phyloP scores from a whole-genome alignment of 129 eudicot genomes.

The Cynara cardunculus region DNA sequence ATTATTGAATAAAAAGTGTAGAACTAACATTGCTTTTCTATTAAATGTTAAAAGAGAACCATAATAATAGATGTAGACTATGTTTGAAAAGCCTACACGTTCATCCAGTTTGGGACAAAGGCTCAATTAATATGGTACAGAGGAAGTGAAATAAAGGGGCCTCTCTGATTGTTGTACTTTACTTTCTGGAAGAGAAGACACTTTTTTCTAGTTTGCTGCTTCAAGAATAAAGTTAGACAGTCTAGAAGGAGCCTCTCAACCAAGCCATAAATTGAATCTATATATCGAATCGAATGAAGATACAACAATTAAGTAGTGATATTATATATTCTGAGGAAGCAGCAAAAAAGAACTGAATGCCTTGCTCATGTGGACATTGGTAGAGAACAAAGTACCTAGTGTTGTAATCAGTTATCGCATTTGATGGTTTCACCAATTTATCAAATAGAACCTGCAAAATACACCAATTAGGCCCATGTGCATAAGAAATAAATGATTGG shows the following conservation, averaged over 20 bases:
- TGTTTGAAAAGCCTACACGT: no score
- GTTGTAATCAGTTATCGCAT: constrained; percentile 80
- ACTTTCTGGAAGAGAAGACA: background rate
- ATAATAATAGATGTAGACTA: no score
- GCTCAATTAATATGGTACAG: no score
- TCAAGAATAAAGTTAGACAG: background rate
- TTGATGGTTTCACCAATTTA: constrained; percentile 92
- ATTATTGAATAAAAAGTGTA: background rate
- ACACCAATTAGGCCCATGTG: constrained; percentile 17
- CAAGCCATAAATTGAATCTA: background rate
- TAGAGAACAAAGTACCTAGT: constrained; percentile 58
- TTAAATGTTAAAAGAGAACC: no score
- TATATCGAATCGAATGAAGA: background rate
- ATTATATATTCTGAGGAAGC: background rate
- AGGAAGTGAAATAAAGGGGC: no score
- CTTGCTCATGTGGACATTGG: background rate
- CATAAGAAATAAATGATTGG: constrained; percentile 1
- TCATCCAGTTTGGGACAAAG: no score
- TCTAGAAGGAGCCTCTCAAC: background rate
- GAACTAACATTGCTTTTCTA: background rate
- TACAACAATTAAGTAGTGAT: background rate
- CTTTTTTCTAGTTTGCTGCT: background rate
- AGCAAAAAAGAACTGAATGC: background rate
- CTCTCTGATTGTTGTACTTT: no score
- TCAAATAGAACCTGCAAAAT: constrained; percentile 81